These are phyloP conservation scores for Scheffersomyces lignosus DNA, from an alignment of 805 yeast genomes.

Conservation along the genomic window DNA sequence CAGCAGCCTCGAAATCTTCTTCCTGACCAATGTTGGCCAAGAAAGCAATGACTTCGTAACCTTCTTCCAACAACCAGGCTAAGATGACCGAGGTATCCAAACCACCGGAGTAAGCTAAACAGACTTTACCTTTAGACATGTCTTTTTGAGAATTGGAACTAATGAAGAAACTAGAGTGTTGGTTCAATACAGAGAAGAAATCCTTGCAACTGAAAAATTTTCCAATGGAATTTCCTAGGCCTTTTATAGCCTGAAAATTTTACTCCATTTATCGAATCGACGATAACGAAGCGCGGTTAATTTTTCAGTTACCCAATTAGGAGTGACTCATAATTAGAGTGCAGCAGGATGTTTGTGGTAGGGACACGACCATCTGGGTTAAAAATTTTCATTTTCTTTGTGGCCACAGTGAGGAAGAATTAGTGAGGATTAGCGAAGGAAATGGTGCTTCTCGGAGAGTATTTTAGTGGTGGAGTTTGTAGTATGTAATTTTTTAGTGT, in stretches of 20 bases:
- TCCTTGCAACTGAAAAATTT: slow-evolving; percentile 8
- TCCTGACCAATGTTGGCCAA: slow-evolving; percentile 99
- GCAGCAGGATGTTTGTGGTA: neutral
- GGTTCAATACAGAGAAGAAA: slow-evolving; percentile 3
- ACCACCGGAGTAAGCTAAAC: slow-evolving; percentile 99
- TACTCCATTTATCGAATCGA: slow-evolving; percentile 1
- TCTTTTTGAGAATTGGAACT: slow-evolving; percentile 1
- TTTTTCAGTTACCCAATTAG: slow-evolving; percentile 22
- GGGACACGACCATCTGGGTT: neutral
- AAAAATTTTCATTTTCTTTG: neutral
- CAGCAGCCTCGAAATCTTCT: slow-evolving; percentile 97
- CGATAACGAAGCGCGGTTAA: slow-evolving; percentile 32
- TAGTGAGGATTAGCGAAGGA: too few relatives aligned
- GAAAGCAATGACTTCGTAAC: slow-evolving; percentile 97
- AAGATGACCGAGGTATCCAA: slow-evolving; percentile 95
- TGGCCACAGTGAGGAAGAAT: too few relatives aligned
- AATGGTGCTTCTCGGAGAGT: too few relatives aligned
- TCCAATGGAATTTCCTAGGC: slow-evolving; percentile 9
- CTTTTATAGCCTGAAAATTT: slow-evolving; percentile 16
- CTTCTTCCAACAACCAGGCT: slow-evolving; percentile 97
- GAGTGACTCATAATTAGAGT: slow-evolving; percentile 25
- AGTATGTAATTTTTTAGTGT: too few relatives aligned
- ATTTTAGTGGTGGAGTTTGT: too few relatives aligned
- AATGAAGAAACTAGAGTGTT: slow-evolving; percentile 4
- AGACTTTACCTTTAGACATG: slow-evolving; percentile 98